Evolutionary conservation across 352 stramenopile species (phyloP).

Genomic region (Phytopythium delawarense): DNA sequence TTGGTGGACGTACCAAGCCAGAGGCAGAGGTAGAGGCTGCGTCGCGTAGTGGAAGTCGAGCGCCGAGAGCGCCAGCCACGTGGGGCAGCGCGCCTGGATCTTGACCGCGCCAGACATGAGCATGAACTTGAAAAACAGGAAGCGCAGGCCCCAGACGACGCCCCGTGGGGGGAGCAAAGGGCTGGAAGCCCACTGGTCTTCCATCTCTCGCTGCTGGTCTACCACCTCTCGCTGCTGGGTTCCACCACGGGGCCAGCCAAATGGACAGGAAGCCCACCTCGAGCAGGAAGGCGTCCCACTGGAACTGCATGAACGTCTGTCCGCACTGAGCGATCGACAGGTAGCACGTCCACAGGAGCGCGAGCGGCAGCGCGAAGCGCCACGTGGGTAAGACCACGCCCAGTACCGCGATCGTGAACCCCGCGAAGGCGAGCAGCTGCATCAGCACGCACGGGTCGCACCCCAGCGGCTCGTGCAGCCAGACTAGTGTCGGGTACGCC

Average conservation of each 20-base stretch:
- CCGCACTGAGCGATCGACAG: slow-evolving; percentile 75
- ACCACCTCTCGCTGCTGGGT: no score
- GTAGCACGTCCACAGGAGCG: slow-evolving; percentile 56
- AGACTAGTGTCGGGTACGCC: slow-evolving; percentile 51
- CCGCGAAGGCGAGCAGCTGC: slow-evolving; percentile 38
- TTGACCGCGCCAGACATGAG: slow-evolving; percentile 91
- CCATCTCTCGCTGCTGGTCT: no score
- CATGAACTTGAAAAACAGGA: slow-evolving; percentile 94
- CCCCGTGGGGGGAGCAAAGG: slow-evolving; percentile 8
- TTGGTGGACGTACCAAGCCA: slow-evolving; percentile 87
- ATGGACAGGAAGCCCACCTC: slow-evolving; percentile 79
- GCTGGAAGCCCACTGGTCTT: slow-evolving; percentile 17
- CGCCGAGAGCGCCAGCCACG: slow-evolving; percentile 87
- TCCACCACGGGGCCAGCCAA: slow-evolving; percentile 43
- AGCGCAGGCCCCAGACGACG: slow-evolving; percentile 67
- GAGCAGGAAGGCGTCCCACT: slow-evolving; percentile 91
- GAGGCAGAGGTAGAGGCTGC: slow-evolving; percentile 68
- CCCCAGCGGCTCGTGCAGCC: slow-evolving; percentile 39
- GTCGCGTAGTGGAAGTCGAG: slow-evolving; percentile 92
- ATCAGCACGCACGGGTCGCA: slow-evolving; percentile 46
- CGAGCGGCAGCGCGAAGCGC: slow-evolving; percentile 28
- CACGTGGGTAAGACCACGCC: slow-evolving; percentile 21
- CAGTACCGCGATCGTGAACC: slow-evolving; percentile 25
- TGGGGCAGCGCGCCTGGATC: slow-evolving; percentile 87
- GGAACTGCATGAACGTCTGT: slow-evolving; percentile 89